Evolutionary conservation across 2,329 filamentous ascomycete genomes (phyloP).

Genomic region (Penicillium freii): DNA sequence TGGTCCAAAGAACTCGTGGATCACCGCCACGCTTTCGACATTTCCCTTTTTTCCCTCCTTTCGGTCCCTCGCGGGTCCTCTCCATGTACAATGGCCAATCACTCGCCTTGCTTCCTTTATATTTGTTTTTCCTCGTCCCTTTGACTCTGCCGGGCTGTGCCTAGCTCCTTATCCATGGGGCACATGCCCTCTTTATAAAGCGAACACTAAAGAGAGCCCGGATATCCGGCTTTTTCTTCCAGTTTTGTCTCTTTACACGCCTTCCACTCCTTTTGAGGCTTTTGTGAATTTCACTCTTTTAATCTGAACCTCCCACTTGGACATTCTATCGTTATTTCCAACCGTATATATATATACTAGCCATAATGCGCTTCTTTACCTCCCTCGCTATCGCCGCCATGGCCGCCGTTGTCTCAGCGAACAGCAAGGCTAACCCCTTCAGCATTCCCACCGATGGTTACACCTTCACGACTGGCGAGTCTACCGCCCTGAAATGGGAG

Average conservation of each 20-base stretch:
- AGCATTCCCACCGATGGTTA: constrained; percentile 45
- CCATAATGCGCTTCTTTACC: constrained; percentile 48
- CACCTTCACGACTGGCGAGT: constrained; percentile 47
- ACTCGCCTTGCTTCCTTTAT: constrained; percentile 4
- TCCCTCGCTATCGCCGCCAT: constrained; percentile 46
- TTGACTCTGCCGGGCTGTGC: constrained; percentile 20
- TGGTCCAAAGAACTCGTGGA: constrained; percentile 13
- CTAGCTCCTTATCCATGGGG: neutral
- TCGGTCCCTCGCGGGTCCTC: neutral
- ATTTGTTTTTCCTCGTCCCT: constrained; percentile 14
- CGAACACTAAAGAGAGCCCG: neutral
- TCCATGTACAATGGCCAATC: neutral
- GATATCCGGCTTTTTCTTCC: constrained; percentile 1
- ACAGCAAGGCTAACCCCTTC: constrained; percentile 49
- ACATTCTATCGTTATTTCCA: neutral
- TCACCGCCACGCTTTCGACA: constrained; percentile 15
- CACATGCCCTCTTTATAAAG: constrained; percentile 2
- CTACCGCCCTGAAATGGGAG: constrained; percentile 50
- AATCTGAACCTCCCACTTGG: constrained; percentile 7
- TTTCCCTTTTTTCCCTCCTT: neutral
- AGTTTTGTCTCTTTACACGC: constrained; percentile 1
- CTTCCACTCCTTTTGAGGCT: constrained; percentile 8
- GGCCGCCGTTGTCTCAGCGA: constrained; percentile 45
- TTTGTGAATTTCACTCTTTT: constrained; percentile 8
- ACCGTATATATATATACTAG: neutral